Conservation (phyloP, 768 basidiomycete genomes). For the Mrakia frigida region DNA sequence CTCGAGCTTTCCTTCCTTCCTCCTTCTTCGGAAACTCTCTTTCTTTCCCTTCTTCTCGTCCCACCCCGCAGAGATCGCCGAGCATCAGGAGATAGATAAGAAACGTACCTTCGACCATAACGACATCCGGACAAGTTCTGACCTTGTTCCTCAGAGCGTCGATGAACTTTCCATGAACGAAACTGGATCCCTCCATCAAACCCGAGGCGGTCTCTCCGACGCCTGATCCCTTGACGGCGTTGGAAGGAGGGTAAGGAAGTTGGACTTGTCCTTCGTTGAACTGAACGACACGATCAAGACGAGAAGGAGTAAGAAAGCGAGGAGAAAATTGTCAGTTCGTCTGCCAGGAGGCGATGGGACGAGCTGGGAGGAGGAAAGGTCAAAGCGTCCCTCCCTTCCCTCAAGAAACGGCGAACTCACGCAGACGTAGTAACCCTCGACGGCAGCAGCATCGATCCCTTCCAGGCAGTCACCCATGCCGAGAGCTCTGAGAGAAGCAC, state of each 20-base stretch:
- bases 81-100: too few relatives aligned
- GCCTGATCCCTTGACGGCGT: conserved; percentile 3
- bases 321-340: background rate
- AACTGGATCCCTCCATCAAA: conserved; percentile 63
- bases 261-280: conserved; percentile 63
- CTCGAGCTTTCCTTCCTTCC: background rate
- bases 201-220: conserved; percentile 16
- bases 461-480: conserved; percentile 72
- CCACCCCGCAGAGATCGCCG: background rate
- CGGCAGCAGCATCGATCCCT: conserved; percentile 78
- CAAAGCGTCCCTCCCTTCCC: background rate
- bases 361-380: background rate
- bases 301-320: background rate
- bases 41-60: background rate
- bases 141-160: conserved; percentile 69
- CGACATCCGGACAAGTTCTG: conserved; percentile 57
- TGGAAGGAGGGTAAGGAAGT: conserved; percentile 70
- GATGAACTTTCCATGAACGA: conserved; percentile 91
- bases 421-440: conserved; percentile 66
- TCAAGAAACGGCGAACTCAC: conserved; percentile 1
- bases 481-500: conserved; percentile 66
- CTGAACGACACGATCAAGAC: conserved; percentile 46
- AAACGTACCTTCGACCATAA: conserved; percentile 53
- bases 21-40: background rate
- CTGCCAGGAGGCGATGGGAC: background rate